Evolutionary conservation across 2,329 filamentous ascomycete species (phyloP).

Genomic region (Thelonectria rubi): DNA sequence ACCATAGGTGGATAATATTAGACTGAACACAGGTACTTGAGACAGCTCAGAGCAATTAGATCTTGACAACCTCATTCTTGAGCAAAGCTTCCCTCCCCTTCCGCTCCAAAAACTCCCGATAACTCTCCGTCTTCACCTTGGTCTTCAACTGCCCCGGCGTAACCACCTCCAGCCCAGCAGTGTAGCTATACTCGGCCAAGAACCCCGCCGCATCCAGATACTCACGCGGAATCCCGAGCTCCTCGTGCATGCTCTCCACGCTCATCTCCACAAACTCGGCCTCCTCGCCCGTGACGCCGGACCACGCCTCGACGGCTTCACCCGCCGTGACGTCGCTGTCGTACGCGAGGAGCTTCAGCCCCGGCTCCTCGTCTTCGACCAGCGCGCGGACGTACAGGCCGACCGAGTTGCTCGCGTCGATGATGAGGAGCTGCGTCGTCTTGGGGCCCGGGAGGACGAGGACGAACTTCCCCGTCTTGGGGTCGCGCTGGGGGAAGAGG

Average conservation of each 20-base stretch:
- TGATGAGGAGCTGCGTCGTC: slow-evolving; percentile 49
- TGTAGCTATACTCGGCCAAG: slow-evolving; percentile 53
- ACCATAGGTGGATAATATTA: neutral
- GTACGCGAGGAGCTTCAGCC: slow-evolving; percentile 56
- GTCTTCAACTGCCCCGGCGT: slow-evolving; percentile 51
- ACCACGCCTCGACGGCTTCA: slow-evolving; percentile 49
- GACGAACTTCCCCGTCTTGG: slow-evolving; percentile 42
- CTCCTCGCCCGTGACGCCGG: slow-evolving; percentile 48
- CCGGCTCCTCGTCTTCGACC: slow-evolving; percentile 50
- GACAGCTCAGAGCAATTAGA: too few species aligned
- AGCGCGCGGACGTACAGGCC: slow-evolving; percentile 56
- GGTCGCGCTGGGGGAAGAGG: slow-evolving; percentile 39
- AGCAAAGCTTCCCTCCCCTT: slow-evolving; percentile 24
- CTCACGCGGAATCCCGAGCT: slow-evolving; percentile 48
- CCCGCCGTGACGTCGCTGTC: slow-evolving; percentile 49
- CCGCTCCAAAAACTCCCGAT: slow-evolving; percentile 44
- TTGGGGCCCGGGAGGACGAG: slow-evolving; percentile 43
- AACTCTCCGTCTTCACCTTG: slow-evolving; percentile 41
- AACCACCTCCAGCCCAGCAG: slow-evolving; percentile 50
- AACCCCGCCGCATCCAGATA: slow-evolving; percentile 49
- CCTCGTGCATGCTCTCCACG: slow-evolving; percentile 46
- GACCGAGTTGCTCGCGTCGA: slow-evolving; percentile 50
- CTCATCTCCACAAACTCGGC: slow-evolving; percentile 44
- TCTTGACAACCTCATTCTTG: neutral
- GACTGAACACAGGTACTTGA: too few species aligned